Conservation (phyloP, 2,329 filamentous ascomycete genomes). For the Talaromyces verruculosus region DNA sequence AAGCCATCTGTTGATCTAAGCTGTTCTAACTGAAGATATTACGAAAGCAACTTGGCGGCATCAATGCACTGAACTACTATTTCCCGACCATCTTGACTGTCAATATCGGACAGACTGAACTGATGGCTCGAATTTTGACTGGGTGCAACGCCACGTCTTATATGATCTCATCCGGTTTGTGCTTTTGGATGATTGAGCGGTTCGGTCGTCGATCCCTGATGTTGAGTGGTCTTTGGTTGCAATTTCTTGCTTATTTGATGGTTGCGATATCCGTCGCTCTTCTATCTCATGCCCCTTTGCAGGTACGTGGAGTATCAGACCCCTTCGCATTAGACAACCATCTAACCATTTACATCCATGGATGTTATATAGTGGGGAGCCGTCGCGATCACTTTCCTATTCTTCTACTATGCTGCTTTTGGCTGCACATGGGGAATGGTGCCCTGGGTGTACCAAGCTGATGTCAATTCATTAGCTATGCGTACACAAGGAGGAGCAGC, state of each 20-base stretch:
- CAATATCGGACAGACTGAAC: slow-evolving; percentile 23
- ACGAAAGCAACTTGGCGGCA: slow-evolving; percentile 42
- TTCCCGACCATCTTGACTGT: slow-evolving; percentile 40
- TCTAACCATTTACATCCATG: neutral
- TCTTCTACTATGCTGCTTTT: slow-evolving; percentile 24
- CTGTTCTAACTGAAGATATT: neutral
- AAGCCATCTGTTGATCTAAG: slow-evolving; percentile 18
- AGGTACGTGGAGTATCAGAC: neutral
- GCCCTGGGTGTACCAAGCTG: slow-evolving; percentile 47
- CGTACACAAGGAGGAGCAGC: slow-evolving; percentile 42
- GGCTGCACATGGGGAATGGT: slow-evolving; percentile 28
- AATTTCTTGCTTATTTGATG: slow-evolving; percentile 28
- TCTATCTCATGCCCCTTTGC: slow-evolving; percentile 20
- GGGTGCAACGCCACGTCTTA: slow-evolving; percentile 28
- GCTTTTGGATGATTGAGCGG: slow-evolving; percentile 30
- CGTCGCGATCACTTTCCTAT: slow-evolving; percentile 33
- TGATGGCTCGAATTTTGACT: slow-evolving; percentile 24
- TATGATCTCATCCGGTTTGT: slow-evolving; percentile 25
- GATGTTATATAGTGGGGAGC: slow-evolving; percentile 1
- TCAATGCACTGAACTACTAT: slow-evolving; percentile 46
- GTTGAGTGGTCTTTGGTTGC: slow-evolving; percentile 25
- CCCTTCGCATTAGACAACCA: neutral
- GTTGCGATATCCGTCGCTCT: slow-evolving; percentile 26
- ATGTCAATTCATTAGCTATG: slow-evolving; percentile 46
- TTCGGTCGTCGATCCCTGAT: slow-evolving; percentile 28